Base-by-base conservation (phyloP, 1,139 yeast species). In the Yamadazyma siamensis region DNA sequence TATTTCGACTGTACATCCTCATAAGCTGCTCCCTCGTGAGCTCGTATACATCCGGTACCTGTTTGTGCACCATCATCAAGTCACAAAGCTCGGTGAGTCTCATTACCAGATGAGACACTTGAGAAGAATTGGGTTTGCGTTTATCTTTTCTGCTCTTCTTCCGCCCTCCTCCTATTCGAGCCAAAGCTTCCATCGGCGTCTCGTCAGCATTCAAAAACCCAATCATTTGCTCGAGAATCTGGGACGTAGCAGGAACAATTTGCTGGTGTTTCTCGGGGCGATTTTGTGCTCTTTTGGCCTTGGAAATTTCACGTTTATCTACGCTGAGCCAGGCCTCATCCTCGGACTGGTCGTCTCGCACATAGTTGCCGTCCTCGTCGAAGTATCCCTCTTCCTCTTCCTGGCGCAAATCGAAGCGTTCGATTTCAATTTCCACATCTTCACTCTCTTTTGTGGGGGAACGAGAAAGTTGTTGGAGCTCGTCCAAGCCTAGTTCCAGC, bases 331-430 rank as follows among this genome's bases (percentile, higher is more conserved):
- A 33, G 15, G 50, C 59, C 5, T 52, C 59, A 6, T 50, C 54
- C 4, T 48, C 52, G 4, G 65, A 67, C 0, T 54, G 47, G 2
- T 61, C 61, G 3, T 59, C 54, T 21, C 71, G 59, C n/a, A 75
- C 56, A 42, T 63, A 80, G 44, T 77, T 80, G 2, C 88, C 87
- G 22, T 73, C 75, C 18, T 59, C 65, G 46, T 81, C 88, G 34
- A 80, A 79, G 4, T 56, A 54, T 2, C 89, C 91, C 28, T 74
- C 77, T 32, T 69, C 70, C 25, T 65, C 54, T 44, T 83, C 91
- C 17, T 73, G 62, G 20, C 68, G 53, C 30, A 83, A 54, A 47
- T 75, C 70, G 54, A 84, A 84, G 0, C 84, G 73, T 40, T 82
- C 91, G 4, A 80, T 26, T 24, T 36, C 32, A 2, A 36, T 28